These are phyloP conservation scores for Pleoardoris graminearum DNA, from an alignment of 2,329 filamentous ascomycete species.

Conservation along the genomic window DNA sequence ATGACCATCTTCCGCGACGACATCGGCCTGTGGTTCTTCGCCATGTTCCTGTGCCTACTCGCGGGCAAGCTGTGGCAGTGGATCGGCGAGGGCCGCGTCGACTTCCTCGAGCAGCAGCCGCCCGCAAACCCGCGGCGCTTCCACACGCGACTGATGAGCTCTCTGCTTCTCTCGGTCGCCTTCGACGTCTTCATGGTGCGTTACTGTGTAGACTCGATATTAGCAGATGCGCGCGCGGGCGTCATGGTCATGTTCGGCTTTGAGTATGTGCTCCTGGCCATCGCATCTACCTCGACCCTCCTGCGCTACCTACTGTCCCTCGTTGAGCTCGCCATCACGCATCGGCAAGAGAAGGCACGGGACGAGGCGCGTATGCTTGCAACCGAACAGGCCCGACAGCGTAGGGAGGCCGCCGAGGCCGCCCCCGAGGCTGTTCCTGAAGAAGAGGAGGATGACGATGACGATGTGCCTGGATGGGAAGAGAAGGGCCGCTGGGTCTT, in stretches of 20 bases:
- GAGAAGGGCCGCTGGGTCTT: conserved; percentile 92
- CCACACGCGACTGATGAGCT: conserved; percentile 78
- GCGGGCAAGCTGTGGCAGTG: conserved; percentile 98
- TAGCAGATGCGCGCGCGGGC: conserved; percentile 85
- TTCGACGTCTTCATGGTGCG: conserved; percentile 81
- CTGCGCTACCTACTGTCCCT: conserved; percentile 78
- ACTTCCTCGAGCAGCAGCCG: conserved; percentile 92
- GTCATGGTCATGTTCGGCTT: conserved; percentile 99
- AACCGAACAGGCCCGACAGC: conserved; percentile 71
- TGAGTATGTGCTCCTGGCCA: conserved; percentile 86
- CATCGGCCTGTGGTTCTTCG: conserved; percentile 88
- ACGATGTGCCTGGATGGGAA: conserved; percentile 95
- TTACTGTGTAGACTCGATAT: conserved; percentile 80
- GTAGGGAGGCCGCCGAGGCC: conserved; percentile 46
- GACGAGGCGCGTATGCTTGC: conserved; percentile 45
- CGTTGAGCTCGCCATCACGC: conserved; percentile 74
- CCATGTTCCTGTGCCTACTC: conserved; percentile 93
- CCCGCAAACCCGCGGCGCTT: conserved; percentile 86
- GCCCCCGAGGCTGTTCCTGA: conserved; percentile 49
- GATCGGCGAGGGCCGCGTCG: conserved; percentile 94
- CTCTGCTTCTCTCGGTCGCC: conserved; percentile 74
- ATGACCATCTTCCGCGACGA: conserved; percentile 99
- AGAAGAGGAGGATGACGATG: conserved; percentile 88
- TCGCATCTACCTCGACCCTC: conserved; percentile 78
- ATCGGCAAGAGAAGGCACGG: conserved; percentile 71